These are phyloP conservation scores for Aspergillus novoparasiticus DNA, from an alignment of 2,329 filamentous ascomycete species.

Conservation along the genomic window DNA sequence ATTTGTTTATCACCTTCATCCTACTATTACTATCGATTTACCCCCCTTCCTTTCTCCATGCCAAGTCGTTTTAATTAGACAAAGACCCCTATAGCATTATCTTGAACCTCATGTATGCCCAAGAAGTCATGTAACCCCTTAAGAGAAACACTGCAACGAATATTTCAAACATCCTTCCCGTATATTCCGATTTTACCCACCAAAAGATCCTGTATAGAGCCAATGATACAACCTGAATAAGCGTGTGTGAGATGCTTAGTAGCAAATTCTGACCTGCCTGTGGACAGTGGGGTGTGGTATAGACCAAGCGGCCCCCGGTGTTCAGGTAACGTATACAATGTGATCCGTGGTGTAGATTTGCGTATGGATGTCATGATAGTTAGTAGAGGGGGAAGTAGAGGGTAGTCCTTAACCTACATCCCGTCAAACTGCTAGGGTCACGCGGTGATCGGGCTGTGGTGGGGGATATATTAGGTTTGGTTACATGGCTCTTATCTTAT, in stretches of 20 bases:
- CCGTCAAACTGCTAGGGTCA: neutral
- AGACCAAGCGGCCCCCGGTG: too few species aligned
- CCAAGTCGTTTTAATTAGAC: slow-evolving; percentile 42
- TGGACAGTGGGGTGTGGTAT: neutral
- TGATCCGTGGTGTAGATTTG: neutral
- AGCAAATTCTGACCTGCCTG: neutral
- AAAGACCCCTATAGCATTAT: slow-evolving; percentile 37
- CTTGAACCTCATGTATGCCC: slow-evolving; percentile 39
- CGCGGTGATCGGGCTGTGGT: neutral
- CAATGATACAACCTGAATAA: slow-evolving; percentile 24
- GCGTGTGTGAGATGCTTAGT: neutral
- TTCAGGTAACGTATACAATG: neutral
- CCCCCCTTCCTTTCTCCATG: slow-evolving; percentile 10
- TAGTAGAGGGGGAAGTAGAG: neutral
- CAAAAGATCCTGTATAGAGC: slow-evolving; percentile 33
- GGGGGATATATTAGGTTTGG: neutral
- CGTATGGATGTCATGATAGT: neutral
- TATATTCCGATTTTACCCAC: slow-evolving; percentile 24
- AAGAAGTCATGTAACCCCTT: slow-evolving; percentile 45
- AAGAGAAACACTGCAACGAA: slow-evolving; percentile 40
- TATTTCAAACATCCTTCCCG: slow-evolving; percentile 18
- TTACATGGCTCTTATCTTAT: neutral
- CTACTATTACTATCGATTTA: slow-evolving; percentile 18
- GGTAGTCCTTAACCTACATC: too few species aligned
- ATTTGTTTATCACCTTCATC: slow-evolving; percentile 7